Percentiles rank a stretch among this genome's conserved stretches.
Conservation (phyloP, 768 basidiomycete species). For the Lentinula raphanica region DNA sequence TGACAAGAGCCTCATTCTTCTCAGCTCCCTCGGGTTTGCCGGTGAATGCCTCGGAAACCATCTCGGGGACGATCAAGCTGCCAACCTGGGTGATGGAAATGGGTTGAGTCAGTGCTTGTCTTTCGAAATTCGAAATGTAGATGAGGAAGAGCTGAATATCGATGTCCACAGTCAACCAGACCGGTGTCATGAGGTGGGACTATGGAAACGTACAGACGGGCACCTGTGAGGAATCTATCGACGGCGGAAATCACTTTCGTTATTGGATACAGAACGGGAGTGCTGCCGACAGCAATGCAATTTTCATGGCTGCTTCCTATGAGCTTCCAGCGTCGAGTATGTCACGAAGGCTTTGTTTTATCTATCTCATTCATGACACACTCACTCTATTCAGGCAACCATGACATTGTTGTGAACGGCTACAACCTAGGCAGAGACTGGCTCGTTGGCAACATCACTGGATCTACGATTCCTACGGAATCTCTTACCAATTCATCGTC, state of each 20-base stretch:
- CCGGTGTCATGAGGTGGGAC: constrained; percentile 76
- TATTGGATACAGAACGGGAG: constrained; percentile 83
- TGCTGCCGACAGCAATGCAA: constrained; percentile 58
- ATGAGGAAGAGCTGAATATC: not conserved
- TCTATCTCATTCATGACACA: not conserved
- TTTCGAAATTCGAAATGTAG: not conserved
- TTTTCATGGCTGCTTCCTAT: constrained; percentile 73
- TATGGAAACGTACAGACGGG: constrained; percentile 77
- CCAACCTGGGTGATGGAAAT: constrained; percentile 80
- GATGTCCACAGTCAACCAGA: constrained; percentile 64
- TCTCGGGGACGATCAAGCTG: constrained; percentile 59
- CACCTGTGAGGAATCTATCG: constrained; percentile 76
- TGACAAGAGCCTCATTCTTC: no score
- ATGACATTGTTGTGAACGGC: constrained; percentile 74
- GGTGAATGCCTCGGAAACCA: constrained; percentile 84
- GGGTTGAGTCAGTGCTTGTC: constrained; percentile 49
- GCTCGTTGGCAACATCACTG: constrained; percentile 83
- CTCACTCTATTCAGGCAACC: constrained; percentile 33
- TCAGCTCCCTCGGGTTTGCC: constrained; percentile 66
- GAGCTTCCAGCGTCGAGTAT: constrained; percentile 60
- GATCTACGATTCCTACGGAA: constrained; percentile 38
- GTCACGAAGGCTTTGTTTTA: constrained; percentile 9
- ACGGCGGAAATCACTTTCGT: constrained; percentile 85
- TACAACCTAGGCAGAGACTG: constrained; percentile 84
- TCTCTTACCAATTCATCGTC: constrained; percentile 51